Conservation (phyloP, 75 land plant species). For the Larix kaempferi region DNA sequence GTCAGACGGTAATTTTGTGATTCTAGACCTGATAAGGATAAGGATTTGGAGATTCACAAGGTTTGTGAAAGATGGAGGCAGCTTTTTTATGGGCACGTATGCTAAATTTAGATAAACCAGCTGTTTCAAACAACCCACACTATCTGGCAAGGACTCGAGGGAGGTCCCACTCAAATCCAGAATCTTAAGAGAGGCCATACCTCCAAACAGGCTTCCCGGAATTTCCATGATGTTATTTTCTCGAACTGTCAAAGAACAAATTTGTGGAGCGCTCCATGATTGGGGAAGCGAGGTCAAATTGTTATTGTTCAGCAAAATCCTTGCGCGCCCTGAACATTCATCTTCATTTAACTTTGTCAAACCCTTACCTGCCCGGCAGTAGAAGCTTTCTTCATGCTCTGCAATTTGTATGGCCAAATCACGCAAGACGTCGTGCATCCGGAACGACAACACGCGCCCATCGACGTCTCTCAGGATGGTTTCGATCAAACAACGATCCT, state of each 20-base stretch:
- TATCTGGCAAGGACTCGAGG: neutral
- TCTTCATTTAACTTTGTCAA: neutral
- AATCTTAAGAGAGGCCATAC: neutral
- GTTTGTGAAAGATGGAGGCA: neutral
- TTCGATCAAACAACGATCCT: neutral
- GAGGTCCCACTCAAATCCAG: neutral
- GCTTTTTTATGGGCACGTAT: neutral
- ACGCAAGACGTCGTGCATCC: neutral
- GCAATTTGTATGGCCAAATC: conserved; percentile 1
- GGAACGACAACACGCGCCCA: neutral
- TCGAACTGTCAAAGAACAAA: neutral
- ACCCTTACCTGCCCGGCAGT: neutral
- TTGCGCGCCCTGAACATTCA: neutral
- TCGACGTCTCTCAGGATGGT: neutral
- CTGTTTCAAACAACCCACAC: neutral
- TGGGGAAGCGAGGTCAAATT: neutral
- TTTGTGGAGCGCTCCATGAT: neutral
- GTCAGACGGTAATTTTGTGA: neutral
- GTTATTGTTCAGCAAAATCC: neutral
- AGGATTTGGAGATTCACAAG: neutral
- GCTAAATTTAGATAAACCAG: neutral
- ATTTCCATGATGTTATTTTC: neutral
- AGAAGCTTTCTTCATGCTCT: neutral
- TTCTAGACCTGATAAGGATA: neutral
- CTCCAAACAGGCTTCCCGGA: neutral